Evolutionary conservation across 345 rosid genomes (phyloP).

Genomic region (Laguncularia racemosa): DNA sequence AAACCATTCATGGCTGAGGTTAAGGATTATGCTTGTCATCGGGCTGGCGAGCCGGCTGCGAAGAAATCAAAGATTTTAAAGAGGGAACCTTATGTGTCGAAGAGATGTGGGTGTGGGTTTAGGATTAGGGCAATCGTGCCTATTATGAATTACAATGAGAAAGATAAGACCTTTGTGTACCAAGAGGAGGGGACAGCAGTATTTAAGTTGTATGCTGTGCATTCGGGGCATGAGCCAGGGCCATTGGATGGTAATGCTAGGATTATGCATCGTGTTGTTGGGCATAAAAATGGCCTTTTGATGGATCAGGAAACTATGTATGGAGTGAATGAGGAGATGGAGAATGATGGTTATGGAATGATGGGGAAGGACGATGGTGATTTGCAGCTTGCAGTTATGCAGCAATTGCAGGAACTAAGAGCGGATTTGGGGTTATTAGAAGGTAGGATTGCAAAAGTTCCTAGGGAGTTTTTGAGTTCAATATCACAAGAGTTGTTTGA

Average conservation of each 20-base stretch:
- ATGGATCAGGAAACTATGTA: slow-evolving; percentile 75
- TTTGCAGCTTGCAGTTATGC: slow-evolving; percentile 53
- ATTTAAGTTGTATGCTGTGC: slow-evolving; percentile 90
- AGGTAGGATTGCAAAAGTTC: slow-evolving; percentile 61
- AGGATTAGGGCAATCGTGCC: slow-evolving; percentile 97
- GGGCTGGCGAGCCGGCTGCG: slow-evolving; percentile 89
- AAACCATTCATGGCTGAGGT: slow-evolving; percentile 99
- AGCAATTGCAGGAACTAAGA: slow-evolving; percentile 78
- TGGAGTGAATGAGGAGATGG: slow-evolving; percentile 82
- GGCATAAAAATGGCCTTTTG: slow-evolving; percentile 66
- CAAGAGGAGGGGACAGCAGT: slow-evolving; percentile 94
- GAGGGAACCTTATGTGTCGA: slow-evolving; percentile 96
- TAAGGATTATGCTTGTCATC: slow-evolving; percentile 98
- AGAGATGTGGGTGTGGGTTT: slow-evolving; percentile 96
- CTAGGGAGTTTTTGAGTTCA: slow-evolving; percentile 47
- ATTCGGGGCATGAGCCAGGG: slow-evolving; percentile 98
- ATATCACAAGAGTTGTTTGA: slow-evolving; percentile 78
- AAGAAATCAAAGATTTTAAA: slow-evolving; percentile 88
- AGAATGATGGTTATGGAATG: slow-evolving; percentile 55
- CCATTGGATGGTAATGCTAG: slow-evolving; percentile 95
- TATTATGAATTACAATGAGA: slow-evolving; percentile 86
- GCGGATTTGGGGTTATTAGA: slow-evolving; percentile 62
- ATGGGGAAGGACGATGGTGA: slow-evolving; percentile 69
- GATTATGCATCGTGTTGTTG: slow-evolving; percentile 95
- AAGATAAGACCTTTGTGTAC: slow-evolving; percentile 89